phyloP scores from a whole-genome alignment of 164 flowering plant genomes.

The Tinospora cordifolia region DNA sequence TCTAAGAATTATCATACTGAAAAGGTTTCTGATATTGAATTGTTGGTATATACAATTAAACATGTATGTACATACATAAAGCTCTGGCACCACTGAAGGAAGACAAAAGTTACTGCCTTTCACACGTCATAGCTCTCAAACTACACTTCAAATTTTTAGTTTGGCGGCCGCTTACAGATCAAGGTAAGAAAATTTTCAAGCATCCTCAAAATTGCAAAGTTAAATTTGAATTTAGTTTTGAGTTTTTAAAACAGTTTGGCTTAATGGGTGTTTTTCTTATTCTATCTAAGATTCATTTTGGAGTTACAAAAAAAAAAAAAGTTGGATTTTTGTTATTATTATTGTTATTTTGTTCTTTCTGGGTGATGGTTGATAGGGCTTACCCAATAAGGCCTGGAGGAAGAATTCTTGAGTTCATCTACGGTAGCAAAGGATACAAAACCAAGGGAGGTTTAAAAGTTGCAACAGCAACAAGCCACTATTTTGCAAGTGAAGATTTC shows the following conservation, averaged over 20 bases:
- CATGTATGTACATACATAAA: slow-evolving; percentile 11
- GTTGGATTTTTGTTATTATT: background rate
- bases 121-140: slow-evolving; percentile 60
- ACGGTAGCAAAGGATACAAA: slow-evolving; percentile 63
- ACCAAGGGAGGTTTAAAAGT: slow-evolving; percentile 61
- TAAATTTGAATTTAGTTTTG: too few species aligned
- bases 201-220: too few species aligned
- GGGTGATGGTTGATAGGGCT: slow-evolving; percentile 29
- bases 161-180: slow-evolving; percentile 81
- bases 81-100: slow-evolving; percentile 95
- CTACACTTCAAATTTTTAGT: slow-evolving; percentile 67
- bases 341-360: background rate
- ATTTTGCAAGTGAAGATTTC: slow-evolving; percentile 70
- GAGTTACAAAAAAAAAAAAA: too few species aligned
- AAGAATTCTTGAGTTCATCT: slow-evolving; percentile 69
- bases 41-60: too few species aligned
- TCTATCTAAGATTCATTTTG: too few species aligned
- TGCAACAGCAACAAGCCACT: slow-evolving; percentile 88
- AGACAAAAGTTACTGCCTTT: slow-evolving; percentile 77
- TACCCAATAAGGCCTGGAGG: slow-evolving; percentile 64
- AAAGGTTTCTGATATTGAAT: too few species aligned
- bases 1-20: too few species aligned
- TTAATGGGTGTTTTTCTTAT: too few species aligned
- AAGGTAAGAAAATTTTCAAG: slow-evolving; percentile 41
- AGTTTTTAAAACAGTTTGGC: too few species aligned